These are phyloP conservation scores for Myxozyma geophila DNA, from an alignment of 805 yeast genomes.

Conservation along the genomic window DNA sequence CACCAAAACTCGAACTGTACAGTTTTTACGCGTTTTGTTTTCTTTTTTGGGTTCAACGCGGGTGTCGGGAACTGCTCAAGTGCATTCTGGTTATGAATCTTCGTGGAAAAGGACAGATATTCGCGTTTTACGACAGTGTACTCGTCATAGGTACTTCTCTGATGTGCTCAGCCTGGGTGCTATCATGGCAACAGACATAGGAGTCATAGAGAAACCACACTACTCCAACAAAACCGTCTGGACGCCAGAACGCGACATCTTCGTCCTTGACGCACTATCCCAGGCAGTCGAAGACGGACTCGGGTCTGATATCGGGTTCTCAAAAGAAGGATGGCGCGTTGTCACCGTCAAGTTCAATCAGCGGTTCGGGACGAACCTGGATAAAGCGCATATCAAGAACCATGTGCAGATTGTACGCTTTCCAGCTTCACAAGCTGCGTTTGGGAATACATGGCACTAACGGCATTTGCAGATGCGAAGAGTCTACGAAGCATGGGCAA, in stretches of 20 bases:
- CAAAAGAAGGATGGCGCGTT: constrained; percentile 30
- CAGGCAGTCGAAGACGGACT: constrained; percentile 12
- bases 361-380: constrained; percentile 21
- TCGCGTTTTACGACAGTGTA: background rate
- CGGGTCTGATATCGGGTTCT: constrained; percentile 22
- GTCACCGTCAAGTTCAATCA: constrained; percentile 24
- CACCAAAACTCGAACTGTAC: background rate
- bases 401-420: constrained; percentile 27
- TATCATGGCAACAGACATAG: background rate
- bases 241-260: constrained; percentile 24
- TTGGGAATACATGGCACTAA: background rate
- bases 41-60: too few species aligned
- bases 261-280: constrained; percentile 18
- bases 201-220: constrained; percentile 16
- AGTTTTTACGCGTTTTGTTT: background rate
- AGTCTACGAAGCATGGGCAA: constrained; percentile 27
- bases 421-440: background rate
- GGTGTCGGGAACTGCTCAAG: too few species aligned
- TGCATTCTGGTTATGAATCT: too few species aligned
- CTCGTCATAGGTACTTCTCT: background rate
- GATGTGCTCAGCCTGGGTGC: background rate
- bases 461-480: constrained; percentile 16
- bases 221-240: constrained; percentile 31
- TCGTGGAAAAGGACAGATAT: too few species aligned
- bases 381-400: constrained; percentile 30